Conservation (phyloP, 495 filamentous ascomycete species). For the Neurospora terricola region DNA sequence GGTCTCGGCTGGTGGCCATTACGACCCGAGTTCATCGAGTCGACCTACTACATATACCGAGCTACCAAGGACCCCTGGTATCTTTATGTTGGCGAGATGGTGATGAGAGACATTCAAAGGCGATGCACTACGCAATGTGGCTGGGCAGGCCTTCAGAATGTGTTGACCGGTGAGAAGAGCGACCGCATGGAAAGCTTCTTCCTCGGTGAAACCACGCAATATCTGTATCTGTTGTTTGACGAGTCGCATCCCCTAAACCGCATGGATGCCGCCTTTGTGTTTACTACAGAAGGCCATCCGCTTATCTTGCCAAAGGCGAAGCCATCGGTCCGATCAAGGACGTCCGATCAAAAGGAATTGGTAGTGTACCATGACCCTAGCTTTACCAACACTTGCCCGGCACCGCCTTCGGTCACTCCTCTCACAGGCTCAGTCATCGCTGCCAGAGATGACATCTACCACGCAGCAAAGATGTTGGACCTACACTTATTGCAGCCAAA, state of each 20-base stretch:
- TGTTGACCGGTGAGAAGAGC: conserved; percentile 74
- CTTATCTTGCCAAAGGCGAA: conserved; percentile 61
- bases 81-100: conserved; percentile 92
- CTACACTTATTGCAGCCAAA: conserved; percentile 54
- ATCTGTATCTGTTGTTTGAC: conserved; percentile 84
- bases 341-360: conserved; percentile 10
- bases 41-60: conserved; percentile 83
- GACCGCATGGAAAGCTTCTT: conserved; percentile 99
- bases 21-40: conserved; percentile 92
- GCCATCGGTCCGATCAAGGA: conserved; percentile 3
- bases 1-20: conserved; percentile 92
- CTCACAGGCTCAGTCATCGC: conserved; percentile 71
- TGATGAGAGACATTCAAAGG: conserved; percentile 73
- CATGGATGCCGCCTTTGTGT: conserved; percentile 79
- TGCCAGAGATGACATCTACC: conserved; percentile 78
- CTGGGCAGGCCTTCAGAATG: conserved; percentile 93
- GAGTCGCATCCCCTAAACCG: conserved; percentile 77
- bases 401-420: conserved; percentile 44
- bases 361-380: conserved; percentile 23
- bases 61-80: conserved; percentile 97
- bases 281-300: conserved; percentile 93
- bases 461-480: conserved; percentile 77
- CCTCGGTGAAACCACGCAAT: conserved; percentile 90
- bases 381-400: conserved; percentile 50
- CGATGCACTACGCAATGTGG: conserved; percentile 92